Percentiles rank a stretch among this genome's conserved stretches.
These are phyloP conservation scores for Fusarium hainanense DNA, from an alignment of 2,329 filamentous ascomycete species.

Conservation along the genomic window DNA sequence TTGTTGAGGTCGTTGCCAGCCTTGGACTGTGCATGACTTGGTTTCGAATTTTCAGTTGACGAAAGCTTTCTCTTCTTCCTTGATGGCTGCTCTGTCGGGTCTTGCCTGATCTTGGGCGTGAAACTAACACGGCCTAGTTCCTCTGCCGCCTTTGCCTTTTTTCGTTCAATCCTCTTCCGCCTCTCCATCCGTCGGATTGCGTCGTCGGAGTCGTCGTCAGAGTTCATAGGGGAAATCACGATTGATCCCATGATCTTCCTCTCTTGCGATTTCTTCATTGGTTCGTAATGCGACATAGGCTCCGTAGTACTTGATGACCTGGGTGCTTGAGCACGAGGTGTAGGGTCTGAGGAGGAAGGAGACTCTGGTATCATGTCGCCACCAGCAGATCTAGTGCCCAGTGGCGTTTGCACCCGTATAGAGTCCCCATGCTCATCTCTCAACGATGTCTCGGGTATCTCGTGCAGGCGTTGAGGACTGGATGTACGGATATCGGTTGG, in stretches of 20 bases:
- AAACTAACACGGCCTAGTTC: conserved; percentile 57
- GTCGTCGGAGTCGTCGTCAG: conserved; percentile 53
- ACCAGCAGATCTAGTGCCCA: conserved; percentile 39
- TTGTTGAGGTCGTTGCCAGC: conserved; percentile 5
- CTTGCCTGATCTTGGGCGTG: conserved; percentile 37
- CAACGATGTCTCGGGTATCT: conserved; percentile 46
- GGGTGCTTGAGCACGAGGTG: conserved; percentile 35
- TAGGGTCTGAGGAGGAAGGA: conserved; percentile 45
- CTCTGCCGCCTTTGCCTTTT: conserved; percentile 54
- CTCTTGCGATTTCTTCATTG: conserved; percentile 60
- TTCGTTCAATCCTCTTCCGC: conserved; percentile 52
- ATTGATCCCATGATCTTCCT: conserved; percentile 47
- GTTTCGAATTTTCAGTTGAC: neutral
- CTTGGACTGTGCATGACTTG: neutral
- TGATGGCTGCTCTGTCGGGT: conserved; percentile 37
- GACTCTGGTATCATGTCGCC: conserved; percentile 54
- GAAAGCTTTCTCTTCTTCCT: conserved; percentile 46
- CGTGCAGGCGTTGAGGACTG: conserved; percentile 53
- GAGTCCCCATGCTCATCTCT: conserved; percentile 33
- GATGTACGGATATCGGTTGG: conserved; percentile 56
- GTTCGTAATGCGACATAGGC: conserved; percentile 58
- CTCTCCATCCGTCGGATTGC: conserved; percentile 50
- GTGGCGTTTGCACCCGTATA: conserved; percentile 44
- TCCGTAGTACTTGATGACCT: conserved; percentile 42
- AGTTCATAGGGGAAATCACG: conserved; percentile 41